Percentiles rank a stretch among this genome's conserved stretches.
phyloP scores from a whole-genome alignment of 495 filamentous ascomycete species.

The Paragyromitra xinjiangensis region DNA sequence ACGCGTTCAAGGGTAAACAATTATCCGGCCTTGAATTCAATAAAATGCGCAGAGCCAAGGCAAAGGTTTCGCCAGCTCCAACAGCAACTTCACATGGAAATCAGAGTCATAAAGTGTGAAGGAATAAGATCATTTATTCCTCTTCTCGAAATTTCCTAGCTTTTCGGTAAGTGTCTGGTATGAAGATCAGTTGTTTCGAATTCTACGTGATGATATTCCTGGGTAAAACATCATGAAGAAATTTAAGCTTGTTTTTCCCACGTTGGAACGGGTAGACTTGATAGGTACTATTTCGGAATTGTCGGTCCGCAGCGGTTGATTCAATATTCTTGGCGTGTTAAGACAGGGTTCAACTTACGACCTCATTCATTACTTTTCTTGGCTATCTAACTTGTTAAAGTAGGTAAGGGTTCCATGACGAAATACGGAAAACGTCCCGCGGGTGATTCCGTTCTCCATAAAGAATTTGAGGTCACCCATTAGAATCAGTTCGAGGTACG shows the following conservation, averaged over 20 bases:
- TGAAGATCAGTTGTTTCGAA: neutral
- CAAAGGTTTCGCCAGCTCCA: neutral
- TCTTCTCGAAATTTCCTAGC: neutral
- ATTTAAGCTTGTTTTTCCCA: slow-evolving; percentile 14
- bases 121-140: neutral
- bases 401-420: neutral
- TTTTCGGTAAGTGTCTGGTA: neutral
- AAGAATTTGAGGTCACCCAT: neutral
- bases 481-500: no score
- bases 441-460: neutral
- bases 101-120: neutral
- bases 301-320: slow-evolving; percentile 22
- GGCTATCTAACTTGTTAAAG: slow-evolving; percentile 12
- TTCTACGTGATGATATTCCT: neutral
- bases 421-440: neutral
- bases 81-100: neutral
- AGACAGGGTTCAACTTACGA: slow-evolving; percentile 7
- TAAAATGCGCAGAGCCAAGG: neutral
- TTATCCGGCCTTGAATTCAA: slow-evolving; percentile 8
- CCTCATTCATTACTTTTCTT: neutral
- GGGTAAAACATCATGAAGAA: slow-evolving; percentile 5
- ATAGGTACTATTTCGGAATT: slow-evolving; percentile 4
- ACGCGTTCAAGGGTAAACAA: slow-evolving; percentile 17
- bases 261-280: neutral
- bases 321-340: neutral